Percentiles rank a stretch among this genome's conserved stretches.
These are phyloP conservation scores for Zygosaccharomyces bailii DNA, from an alignment of 805 yeast species.

Conservation along the genomic window DNA sequence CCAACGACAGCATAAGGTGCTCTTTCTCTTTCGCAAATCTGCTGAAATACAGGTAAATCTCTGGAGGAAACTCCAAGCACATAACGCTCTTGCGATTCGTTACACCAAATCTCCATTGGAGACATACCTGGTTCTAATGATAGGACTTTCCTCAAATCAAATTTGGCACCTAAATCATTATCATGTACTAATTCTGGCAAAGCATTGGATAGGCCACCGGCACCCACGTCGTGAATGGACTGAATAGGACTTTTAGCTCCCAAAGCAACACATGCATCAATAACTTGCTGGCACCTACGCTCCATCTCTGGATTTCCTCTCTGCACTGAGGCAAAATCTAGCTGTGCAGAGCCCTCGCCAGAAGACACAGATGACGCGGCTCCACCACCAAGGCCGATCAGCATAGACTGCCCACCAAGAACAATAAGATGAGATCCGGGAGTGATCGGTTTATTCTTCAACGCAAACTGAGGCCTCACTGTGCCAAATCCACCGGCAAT, in stretches of 20 bases:
- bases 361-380: slow-evolving; percentile 97
- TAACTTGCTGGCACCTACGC: slow-evolving; percentile 97
- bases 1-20: slow-evolving; percentile 97
- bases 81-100: slow-evolving; percentile 97
- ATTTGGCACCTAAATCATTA: slow-evolving; percentile 89
- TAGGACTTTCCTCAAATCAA: slow-evolving; percentile 86
- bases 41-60: slow-evolving; percentile 66
- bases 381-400: slow-evolving; percentile 99
- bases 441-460: slow-evolving; percentile 81
- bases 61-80: slow-evolving; percentile 87
- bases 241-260: slow-evolving; percentile 80
- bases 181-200: slow-evolving; percentile 97
- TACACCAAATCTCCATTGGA: slow-evolving; percentile 99
- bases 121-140: slow-evolving; percentile 97
- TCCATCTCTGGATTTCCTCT: slow-evolving; percentile 99
- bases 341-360: slow-evolving; percentile 92
- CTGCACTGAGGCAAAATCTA: slow-evolving; percentile 98
- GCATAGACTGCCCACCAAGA: slow-evolving; percentile 96
- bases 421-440: slow-evolving; percentile 92
- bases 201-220: slow-evolving; percentile 98
- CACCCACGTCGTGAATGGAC: slow-evolving; percentile 98
- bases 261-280: slow-evolving; percentile 85
- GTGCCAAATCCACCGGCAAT: slow-evolving; percentile 99
- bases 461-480: slow-evolving; percentile 86
- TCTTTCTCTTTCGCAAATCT: slow-evolving; percentile 89